Base-by-base conservation (phyloP, 1,284 basidiomycete species). In the Cryptococcus neoformans region DNA sequence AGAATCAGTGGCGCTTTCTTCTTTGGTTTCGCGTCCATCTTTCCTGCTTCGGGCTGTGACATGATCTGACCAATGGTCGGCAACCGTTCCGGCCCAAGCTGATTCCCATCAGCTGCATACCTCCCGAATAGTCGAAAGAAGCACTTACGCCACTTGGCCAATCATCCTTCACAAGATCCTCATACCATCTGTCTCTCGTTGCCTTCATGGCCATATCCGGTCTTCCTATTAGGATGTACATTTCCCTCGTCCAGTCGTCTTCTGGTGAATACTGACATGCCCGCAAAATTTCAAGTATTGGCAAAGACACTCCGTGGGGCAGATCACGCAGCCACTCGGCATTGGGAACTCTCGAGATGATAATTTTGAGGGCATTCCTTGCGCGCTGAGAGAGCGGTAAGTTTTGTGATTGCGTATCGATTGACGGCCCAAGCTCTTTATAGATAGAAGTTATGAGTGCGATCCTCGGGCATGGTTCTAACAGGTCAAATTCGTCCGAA, bases 191-290 rank as follows among this genome's bases (percentile, higher is more conserved):
- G 11, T 39, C 16, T 47, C 46, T 47, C 41, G 51, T 48, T 14
- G 51, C 50, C 44, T 70, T 62, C 12, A 62, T 63, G 3, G 78
- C 79, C 11, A 96, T 79, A 70, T 98, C 95, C 53, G 86, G 83
- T 38, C 94, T 81, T 5, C 87, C 88, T 55, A 95, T 84, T 2
- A 90, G 81, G 11, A 82, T 79, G 70, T 92, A 96, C 44, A 87
- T 85, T 7, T 81, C 81, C 6, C 84, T 69, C 0, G 84, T 81
- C 88, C 89, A 92, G 56, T 86, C 82, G 6, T 81, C 80, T 0
- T 87, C 85, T 1, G 93, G 90, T 0, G 85, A 82, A 11, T 88
- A 75, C 67, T 94, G 92, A 64, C 88, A 90, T 9, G 87, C 86
- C 53, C 91, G 80, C 28, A 90, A 80, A 5, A 89, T 89, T 73